Evolutionary conservation across 805 yeast species (phyloP), one percentile per base, ranked within the genome.

Genomic region (Saturnispora gosingensis): DNA sequence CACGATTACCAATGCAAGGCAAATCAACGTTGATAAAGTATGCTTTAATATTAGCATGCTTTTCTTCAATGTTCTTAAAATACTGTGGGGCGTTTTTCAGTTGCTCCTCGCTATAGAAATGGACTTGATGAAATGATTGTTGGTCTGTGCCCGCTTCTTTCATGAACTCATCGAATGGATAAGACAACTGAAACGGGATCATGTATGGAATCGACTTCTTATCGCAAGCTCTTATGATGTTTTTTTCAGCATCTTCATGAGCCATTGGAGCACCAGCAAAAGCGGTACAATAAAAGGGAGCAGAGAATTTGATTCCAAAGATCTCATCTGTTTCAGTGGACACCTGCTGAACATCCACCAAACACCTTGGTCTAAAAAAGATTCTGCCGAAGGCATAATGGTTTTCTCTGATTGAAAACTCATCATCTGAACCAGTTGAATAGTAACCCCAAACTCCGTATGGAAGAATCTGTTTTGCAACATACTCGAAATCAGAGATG

Each of bases 351-450:
- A 89, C 96, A 66, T 91, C 88, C 7, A 88, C 84, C 48, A 90
- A 69, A 27, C 89, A 75, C 51, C 76, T 72, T 10, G 98, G 97
- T 54, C 85, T 80, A 73, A 90, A 90, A 70, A 85, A 88, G 43
- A 89, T 79, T 27, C 95, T 72, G 56, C 87, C 91, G 67, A 78
- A 85, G 1, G 96, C 93, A 45, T 49, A 49, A 36, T 49, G 52
- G 32, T 53, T 53, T 62, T 89, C 96, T 58, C 97, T 76, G 54
- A 85, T 61, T 0, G 96, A 77, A 58, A 90, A 79, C 68, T 90
- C 98, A 66, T 90, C 97, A 65, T 89, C 96, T 18, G 95, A 77
- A 6, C 93, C 98, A 5, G 93, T 82, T 1, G 93, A 82, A 63
- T 85, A 90, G 64, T 91, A 91, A 22, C 90, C 90, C 88, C 96